Evolutionary conservation across 148 eudicot species (phyloP), one percentile per base, ranked within the genome.

Genomic region (Rhododendron kiyosumense): DNA sequence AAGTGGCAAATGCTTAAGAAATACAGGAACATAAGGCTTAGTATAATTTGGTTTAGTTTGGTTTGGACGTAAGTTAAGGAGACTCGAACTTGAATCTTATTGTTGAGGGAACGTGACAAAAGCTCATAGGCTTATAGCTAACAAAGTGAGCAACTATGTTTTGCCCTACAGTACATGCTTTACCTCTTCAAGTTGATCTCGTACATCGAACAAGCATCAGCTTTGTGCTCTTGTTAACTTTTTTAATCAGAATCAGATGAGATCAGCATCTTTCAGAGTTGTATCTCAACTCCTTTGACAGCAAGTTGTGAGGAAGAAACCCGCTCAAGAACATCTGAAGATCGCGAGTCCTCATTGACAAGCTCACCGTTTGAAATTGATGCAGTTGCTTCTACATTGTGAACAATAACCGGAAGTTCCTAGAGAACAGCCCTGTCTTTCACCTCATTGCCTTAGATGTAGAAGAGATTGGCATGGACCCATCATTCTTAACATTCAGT

Each of bases 101-200:
- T 28, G 17, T 28, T 69, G 75, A 69, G 1, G 17, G 28, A 69
- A 12, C 18, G 17, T 2, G 1, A 69, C 75, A 36, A n/a, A 28
- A 69, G 75, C 6, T 67, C 11, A 67, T 12, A 28, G 12, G 71
- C 11, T 20, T 22, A 63, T 32, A 28, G n/a, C 67, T 3, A 54
- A 57, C 48, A 20, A 32, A 79, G 7, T 10, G 54, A 46, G 43
- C 52, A 57, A 86, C 81, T 81, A 87, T 43, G 12, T 86, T 73
- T 61, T 80, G 73, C 81, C 79, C 57, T 43, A 76, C 74, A 22
- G 59, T 59, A 88, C 67, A 83, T 79, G 91, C 85, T 87, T 63
- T 93, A 97, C 98, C 99, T 97, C 99, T 78, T 97, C 95, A 86
- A 97, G 96, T 88, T 94, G 96, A 81, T 95, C 98, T 90, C 93